Evolutionary conservation across 169 alveolate species (phyloP), one percentile per base, ranked within the genome.

Genomic region (Cardiosporidium cionae): DNA sequence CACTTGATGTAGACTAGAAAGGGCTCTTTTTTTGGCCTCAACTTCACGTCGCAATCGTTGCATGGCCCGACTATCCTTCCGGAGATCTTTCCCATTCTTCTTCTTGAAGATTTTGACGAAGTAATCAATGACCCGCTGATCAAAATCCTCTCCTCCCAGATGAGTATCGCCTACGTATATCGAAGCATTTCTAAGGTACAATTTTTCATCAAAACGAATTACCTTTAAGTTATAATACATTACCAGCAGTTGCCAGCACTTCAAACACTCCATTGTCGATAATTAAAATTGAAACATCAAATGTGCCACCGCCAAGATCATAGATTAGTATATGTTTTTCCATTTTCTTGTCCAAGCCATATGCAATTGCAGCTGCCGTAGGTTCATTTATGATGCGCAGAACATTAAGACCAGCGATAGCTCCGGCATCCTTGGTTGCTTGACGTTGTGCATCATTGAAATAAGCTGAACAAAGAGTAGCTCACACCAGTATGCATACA

Each of bases 281-380:
- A 72, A 97, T 94, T 31, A 97, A 91, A 27, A 97, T 89, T 22
- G 99, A 94, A 33, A 97, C 99, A 94, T 97, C 99, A 86, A 97
- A 97, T 68, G 99, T 97, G 71, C 99, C 99, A 81, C 99, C 99
- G 64, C 99, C 99, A 68, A 97, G 89, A 89, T 97, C 99, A 86
- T 96, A 97, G 67, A 97, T 98, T 70, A 96, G 90, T 70, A 97
- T 94, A 81, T 94, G 94, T 76, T 94, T 93, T 82, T 94, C 99
- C 62, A 83, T 89, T 74, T 96, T 92, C 90, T 95, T 95, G 89
- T 97, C 99, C 62, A 97, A 86, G 31, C 99, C 99, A 74, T 96
- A 97, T 44, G 99, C 99, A 72, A 97, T 93, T 32, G 99, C 99
- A 23, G 99, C 99, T 23, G 99, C 99, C 4, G 99, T 96, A 74